These are phyloP conservation scores for Nitzschia inconspicua DNA, from an alignment of 108 stramenopile species.

Conservation along the genomic window DNA sequence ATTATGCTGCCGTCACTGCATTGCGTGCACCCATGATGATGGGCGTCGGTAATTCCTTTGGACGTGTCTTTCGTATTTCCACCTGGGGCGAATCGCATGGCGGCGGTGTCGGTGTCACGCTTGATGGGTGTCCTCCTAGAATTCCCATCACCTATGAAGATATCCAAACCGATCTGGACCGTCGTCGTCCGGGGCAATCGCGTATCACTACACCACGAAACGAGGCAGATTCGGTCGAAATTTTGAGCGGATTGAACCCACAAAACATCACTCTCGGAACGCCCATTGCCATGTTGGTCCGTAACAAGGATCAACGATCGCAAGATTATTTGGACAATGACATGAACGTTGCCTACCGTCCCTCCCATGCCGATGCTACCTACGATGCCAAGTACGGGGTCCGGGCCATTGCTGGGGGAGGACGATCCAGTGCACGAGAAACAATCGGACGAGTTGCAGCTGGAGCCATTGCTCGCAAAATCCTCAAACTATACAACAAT, in stretches of 20 bases:
- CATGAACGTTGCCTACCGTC: slow-evolving; percentile 95
- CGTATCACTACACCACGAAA: slow-evolving; percentile 97
- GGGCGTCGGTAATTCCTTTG: slow-evolving; percentile 95
- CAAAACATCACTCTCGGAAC: slow-evolving; percentile 92
- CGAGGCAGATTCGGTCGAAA: slow-evolving; percentile 94
- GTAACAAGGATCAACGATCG: slow-evolving; percentile 91
- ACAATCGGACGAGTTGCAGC: slow-evolving; percentile 99
- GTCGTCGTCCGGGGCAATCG: slow-evolving; percentile 90
- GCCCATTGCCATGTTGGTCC: slow-evolving; percentile 96
- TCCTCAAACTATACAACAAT: slow-evolving; percentile 80
- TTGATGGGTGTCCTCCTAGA: slow-evolving; percentile 97
- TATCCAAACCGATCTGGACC: slow-evolving; percentile 92
- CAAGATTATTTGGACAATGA: slow-evolving; percentile 95
- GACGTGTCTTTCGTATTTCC: slow-evolving; percentile 94
- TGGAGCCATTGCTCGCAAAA: slow-evolving; percentile 95
- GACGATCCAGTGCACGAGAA: slow-evolving; percentile 93
- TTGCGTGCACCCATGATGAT: slow-evolving; percentile 48
- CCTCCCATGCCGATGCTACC: slow-evolving; percentile 96
- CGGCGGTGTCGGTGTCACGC: slow-evolving; percentile 92
- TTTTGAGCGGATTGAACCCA: slow-evolving; percentile 87
- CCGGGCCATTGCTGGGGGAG: slow-evolving; percentile 96
- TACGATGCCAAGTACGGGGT: slow-evolving; percentile 99
- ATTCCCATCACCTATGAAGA: slow-evolving; percentile 85
- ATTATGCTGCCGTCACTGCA: neutral
- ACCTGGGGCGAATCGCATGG: slow-evolving; percentile 99